Evolutionary conservation across 257 asterid species (phyloP), one percentile per base, ranked within the genome.

Genomic region (Solanum ossicruentum): DNA sequence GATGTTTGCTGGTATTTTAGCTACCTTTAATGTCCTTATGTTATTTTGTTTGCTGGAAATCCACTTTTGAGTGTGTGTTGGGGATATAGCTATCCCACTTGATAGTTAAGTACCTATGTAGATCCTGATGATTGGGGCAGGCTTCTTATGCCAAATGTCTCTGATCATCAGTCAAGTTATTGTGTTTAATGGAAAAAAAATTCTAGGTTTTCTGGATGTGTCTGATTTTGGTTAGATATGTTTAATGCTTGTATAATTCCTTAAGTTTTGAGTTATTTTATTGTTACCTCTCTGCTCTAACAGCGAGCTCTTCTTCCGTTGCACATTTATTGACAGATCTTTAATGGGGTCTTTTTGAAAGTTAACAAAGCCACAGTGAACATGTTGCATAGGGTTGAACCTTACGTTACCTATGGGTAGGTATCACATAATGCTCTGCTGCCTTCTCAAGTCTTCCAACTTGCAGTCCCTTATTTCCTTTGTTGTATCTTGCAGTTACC

Each of bases 331-430:
- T 47, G 61, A 66, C 73, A 92, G 95, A 92, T 92, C 84, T 92
- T 92, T 39, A 92, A 92, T 28, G 93, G 95, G 3, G 95, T 92
- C 28, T 92, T 92, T 47, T 66, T 92, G 91, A 92, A 91, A 87
- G 93, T 92, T 8, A 92, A 92, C 89, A 89, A 91, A 54, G 95
- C 92, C 12, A 91, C 92, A 5, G 41, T 89, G 81, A 92, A 91
- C 91, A 92, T 92, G 95, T 87, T 92, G 60, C 95, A 89, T 82
- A 86, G 89, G 80, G 93, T 91, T 70, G 95, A 92, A 86, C 95
- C 95, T 13, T 90, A 90, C 60, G 95, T 92, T 15, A 91, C 93
- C n/a, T 92, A 88, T 21, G 93, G 95, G 94, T 92, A 82, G 54
- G 87, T 41, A 13, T 21, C 56, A 5, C 58, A 11, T 23, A n/a